Evolutionary conservation across 768 basidiomycete species (phyloP), one percentile per base, ranked within the genome.

Genomic region (Leccinum boreale): DNA sequence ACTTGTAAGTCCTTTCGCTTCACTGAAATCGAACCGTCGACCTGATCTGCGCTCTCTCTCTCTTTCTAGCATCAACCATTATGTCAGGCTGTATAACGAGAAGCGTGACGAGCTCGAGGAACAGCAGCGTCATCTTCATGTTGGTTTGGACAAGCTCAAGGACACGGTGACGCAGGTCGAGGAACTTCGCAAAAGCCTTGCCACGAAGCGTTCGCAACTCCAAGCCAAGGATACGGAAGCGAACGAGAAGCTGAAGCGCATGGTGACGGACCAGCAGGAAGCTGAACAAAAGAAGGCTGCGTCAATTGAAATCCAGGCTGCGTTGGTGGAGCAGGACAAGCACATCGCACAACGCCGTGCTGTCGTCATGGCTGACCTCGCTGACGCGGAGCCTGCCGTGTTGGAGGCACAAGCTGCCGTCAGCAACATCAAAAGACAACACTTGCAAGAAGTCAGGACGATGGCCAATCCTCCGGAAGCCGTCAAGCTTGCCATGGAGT

Each of bases 381-480:
- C 95, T 7, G 93, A 98, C 58, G 97, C 97, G 3, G 96, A 99
- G 70, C 97, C 97, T 12, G 97, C 97, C 21, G 97, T 99, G 29
- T 72, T 91, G 21, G 95, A 98, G 14, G 97, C 97, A 21, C 90
- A 97, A 68, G 75, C 92, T 3, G 97, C 97, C n/a, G 97, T 99
- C 67, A 92, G 89, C 64, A 96, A 89, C 70, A 98, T 99, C 79
- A 97, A 92, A 75, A 86, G 86, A 64, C 91, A 94, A 67, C 95
- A 98, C 67, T 76, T 99, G 44, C 91, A 95, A 68, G 97, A 99
- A 84, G 97, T 98, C 44, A 85, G 97, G 65, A 84, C 92, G 10
- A 98, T 99, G 95, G 92, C 94, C 46, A 98, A 98, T 68, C 97
- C 97, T 48, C 97, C 97, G 0, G 97, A 98, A 71, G 90, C 92